Evolutionary conservation across 306 rosid species (phyloP), one percentile per base, ranked within the genome.

Genomic region (Ormosia emarginata): DNA sequence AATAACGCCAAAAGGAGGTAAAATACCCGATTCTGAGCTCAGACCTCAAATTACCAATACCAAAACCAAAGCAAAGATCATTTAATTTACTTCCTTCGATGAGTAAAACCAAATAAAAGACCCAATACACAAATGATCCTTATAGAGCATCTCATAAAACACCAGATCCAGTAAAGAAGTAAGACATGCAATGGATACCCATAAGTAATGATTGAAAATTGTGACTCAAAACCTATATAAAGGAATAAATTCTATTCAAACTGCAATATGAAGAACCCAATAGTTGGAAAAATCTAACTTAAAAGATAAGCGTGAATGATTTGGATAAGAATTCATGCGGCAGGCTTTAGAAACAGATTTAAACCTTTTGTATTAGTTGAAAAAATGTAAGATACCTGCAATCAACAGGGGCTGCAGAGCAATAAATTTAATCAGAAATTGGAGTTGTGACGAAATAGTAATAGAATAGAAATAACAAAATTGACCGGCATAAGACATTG

Each of bases 141-240:
- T 18, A 76, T 0, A 44, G 72, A 75, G 58, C 41, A 73, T 56
- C 49, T 30, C 59, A 34, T 33, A 78, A 88, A 80, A 85, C 83
- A 47, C 71, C 91, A 94, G 97, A 94, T 94, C 97, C 97, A 56
- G 40, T 12, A 62, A 86, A 58, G 62, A 87, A 75, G 29, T 47
- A 70, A 82, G 68, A 56, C 96, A 92, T 94, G 94, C 91, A 92
- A 84, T 75, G 59, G 49, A 68, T 77, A 81, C 47, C 66, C 67
- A 75, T n/a, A 43, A 53, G 39, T 32, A 71, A 1, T 17, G 3
- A 65, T 55, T 50, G 37, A 53, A 56, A 82, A 53, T 79, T 61
- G 34, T 8, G 55, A 41, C 37, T 29, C 40, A 67, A 78, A 74
- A 65, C 14, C 34, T 44, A 18, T 8, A 63, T 1, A 44, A 59